A percentile compares a stretch with the other conserved stretches of the same genome.
phyloP scores from a whole-genome alignment of 2,329 filamentous ascomycete species.

The Cytospora mali region DNA sequence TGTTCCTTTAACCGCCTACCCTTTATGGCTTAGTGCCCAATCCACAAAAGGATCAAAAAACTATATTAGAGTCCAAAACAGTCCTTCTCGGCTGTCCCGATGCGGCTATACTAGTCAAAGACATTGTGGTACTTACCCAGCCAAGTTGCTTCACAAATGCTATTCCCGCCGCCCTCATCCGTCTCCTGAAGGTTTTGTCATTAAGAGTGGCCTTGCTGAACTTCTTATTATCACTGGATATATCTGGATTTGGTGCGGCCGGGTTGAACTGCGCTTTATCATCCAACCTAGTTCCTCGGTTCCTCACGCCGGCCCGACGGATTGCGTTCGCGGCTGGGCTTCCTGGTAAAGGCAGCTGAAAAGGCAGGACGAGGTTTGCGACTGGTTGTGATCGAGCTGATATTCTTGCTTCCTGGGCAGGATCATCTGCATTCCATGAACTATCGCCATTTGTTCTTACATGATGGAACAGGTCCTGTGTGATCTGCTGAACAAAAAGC shows the following conservation, averaged over 20 bases:
- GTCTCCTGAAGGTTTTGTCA: not conserved
- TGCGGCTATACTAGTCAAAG: too few species aligned
- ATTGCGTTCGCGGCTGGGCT: not conserved
- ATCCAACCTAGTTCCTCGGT: not conserved
- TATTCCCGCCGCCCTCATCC: not conserved
- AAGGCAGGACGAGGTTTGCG: not conserved
- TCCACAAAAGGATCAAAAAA: too few species aligned
- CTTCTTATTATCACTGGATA: not conserved
- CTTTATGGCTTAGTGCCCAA: too few species aligned
- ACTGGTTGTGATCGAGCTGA: not conserved
- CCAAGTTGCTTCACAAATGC: constrained; percentile 7
- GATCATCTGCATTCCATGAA: not conserved
- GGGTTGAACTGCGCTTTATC: not conserved
- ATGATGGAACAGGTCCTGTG: not conserved
- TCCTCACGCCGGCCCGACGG: not conserved
- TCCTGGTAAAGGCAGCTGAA: not conserved
- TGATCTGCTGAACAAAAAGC: not conserved
- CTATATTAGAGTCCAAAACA: too few species aligned
- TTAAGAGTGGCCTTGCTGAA: not conserved
- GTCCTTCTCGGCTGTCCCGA: not conserved
- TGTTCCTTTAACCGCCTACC: too few species aligned
- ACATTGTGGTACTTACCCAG: constrained; percentile 9
- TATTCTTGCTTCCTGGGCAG: not conserved
- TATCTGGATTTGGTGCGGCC: not conserved
- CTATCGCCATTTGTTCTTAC: not conserved